Base-by-base conservation (phyloP, 169 alveolate species). In the Fabrea salina region DNA sequence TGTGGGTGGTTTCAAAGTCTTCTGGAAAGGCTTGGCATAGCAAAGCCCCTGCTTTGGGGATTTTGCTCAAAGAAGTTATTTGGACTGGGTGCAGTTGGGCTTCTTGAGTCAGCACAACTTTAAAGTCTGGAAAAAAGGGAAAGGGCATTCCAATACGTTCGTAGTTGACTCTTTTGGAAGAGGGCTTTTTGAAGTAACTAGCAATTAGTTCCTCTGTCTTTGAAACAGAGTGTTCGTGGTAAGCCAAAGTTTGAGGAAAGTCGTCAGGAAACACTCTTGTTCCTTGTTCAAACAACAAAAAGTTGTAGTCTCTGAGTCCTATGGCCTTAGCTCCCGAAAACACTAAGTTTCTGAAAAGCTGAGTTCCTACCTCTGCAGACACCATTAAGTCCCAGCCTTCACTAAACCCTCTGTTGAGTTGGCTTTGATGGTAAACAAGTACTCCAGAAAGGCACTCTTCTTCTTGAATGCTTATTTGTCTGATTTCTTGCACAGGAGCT, bases 241-340 rank as follows among this genome's bases (percentile, higher is more conserved):
- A 51, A 50, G 50, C n/a, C 16, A 8, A 6, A 53, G 71, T 25
- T 1, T 13, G n/a, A 16, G 80, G 80, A 51, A 72, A 72, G 30
- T 72, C 80, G n/a, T 25, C 8, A 25, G 80, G 80, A 35, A 49
- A 72, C 6, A 27, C 11, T 25, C 22, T 16, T 7, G 7, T 30
- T 16, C 51, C 67, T 13, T 33, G 37, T 33, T 72, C 80, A 3
- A 50, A 51, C 11, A 8, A 27, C 1, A 72, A 11, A 11, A 19
- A 8, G 7, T 51, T 51, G 35, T 16, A 72, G 8, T 72, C 80
- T 25, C n/a, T 47, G 7, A 72, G 43, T 16, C 80, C 80, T 22
- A 72, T 22, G n/a, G 80, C 80, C 51, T 72, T 72, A 13, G 56
- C 67, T 5, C 70, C 67, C 8, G 71, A 0, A 30, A 50, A 72